These are phyloP conservation scores for Elaeis oleifera DNA, from an alignment of 202 grass and related monocot genomes.

Conservation along the genomic window DNA sequence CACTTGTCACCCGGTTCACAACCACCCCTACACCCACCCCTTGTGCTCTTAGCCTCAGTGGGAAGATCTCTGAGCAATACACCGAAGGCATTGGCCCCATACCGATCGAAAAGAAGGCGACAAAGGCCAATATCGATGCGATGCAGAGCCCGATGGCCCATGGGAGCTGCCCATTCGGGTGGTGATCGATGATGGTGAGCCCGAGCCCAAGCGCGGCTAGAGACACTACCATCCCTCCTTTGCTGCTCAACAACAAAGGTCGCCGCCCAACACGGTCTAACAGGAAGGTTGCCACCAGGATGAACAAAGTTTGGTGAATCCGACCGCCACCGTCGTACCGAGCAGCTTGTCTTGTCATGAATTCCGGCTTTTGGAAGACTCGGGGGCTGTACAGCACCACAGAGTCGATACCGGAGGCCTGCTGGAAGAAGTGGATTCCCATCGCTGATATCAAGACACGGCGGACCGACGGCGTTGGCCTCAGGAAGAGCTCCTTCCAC, in stretches of 20 bases:
- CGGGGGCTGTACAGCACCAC: slow-evolving; percentile 72
- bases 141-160: slow-evolving; percentile 52
- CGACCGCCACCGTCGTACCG: slow-evolving; percentile 33
- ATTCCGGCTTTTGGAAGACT: slow-evolving; percentile 54
- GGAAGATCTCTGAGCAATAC: slow-evolving; percentile 65
- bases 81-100: slow-evolving; percentile 58
- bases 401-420: slow-evolving; percentile 62
- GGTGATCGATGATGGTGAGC: slow-evolving; percentile 39
- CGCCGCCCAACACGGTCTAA: slow-evolving; percentile 48
- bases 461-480: slow-evolving; percentile 41
- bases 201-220: slow-evolving; percentile 37
- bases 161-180: slow-evolving; percentile 11
- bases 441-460: slow-evolving; percentile 54
- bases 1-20: slow-evolving; percentile 51
- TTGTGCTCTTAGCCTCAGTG: slow-evolving; percentile 45
- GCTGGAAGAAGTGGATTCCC: slow-evolving; percentile 72
- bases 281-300: slow-evolving; percentile 39
- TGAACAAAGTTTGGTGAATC: slow-evolving; percentile 47
- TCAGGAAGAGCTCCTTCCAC: slow-evolving; percentile 50
- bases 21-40: slow-evolving; percentile 42
- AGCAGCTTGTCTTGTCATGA: slow-evolving; percentile 23
- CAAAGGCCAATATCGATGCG: slow-evolving; percentile 38
- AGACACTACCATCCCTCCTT: slow-evolving; percentile 43
- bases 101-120: slow-evolving; percentile 53
- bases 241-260: slow-evolving; percentile 38